These are phyloP conservation scores for Circinella umbellata DNA, from an alignment of 371 early-diverging fungal genomes.

Conservation along the genomic window DNA sequence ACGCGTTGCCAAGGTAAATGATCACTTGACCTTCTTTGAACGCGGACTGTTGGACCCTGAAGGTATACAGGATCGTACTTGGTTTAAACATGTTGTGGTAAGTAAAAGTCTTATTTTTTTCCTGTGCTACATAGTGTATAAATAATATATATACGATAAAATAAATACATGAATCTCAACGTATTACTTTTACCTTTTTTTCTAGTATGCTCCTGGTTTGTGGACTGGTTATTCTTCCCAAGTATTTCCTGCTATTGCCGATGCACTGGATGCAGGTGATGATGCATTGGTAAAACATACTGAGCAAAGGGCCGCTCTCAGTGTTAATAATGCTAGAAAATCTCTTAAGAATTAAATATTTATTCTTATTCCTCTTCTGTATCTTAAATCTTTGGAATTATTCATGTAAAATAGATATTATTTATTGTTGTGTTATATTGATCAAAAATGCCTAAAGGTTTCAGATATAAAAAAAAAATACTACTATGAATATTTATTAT, in stretches of 20 bases:
- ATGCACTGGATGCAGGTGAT: slow-evolving; percentile 49
- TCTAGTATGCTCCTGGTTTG: slow-evolving; percentile 54
- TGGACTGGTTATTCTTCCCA: slow-evolving; percentile 65
- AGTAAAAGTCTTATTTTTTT: not conserved
- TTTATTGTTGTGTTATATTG: no score
- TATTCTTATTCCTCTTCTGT: not conserved
- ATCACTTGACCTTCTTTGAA: slow-evolving; percentile 53
- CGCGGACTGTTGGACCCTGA: slow-evolving; percentile 59
- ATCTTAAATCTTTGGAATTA: not conserved
- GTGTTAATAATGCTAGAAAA: slow-evolving; percentile 13
- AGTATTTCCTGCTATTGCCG: slow-evolving; percentile 58
- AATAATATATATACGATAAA: no score
- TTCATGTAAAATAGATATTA: not conserved
- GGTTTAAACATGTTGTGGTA: slow-evolving; percentile 65
- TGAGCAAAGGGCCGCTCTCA: slow-evolving; percentile 31
- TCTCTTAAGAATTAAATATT: slow-evolving; percentile 1
- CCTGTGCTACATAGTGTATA: no score
- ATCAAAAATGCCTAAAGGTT: no score
- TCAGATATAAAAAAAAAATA: not conserved
- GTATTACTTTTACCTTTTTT: not conserved
- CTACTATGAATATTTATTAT: not conserved
- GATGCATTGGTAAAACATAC: slow-evolving; percentile 26
- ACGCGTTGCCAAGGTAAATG: slow-evolving; percentile 38
- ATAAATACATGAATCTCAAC: no score
- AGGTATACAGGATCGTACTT: slow-evolving; percentile 61